phyloP scores from a whole-genome alignment of 257 asterid genomes.

The Salvia hispanica region DNA sequence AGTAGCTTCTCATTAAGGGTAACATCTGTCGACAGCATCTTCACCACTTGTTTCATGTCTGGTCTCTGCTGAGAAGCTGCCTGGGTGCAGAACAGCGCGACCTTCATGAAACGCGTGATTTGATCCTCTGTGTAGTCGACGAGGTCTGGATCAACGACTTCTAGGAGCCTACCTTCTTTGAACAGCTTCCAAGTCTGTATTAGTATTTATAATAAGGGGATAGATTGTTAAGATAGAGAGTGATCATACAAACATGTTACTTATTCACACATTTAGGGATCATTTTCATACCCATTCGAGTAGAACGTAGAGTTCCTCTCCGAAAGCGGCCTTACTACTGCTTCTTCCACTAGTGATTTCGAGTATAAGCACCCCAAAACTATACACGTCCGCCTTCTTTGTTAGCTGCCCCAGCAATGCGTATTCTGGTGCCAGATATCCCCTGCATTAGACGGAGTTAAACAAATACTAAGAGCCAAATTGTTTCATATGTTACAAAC shows the following conservation, averaged over 20 bases:
- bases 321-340: conserved; percentile 68
- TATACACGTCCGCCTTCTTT: conserved; percentile 77
- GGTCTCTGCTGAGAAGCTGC: conserved; percentile 71
- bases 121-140: conserved; percentile 50
- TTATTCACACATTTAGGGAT: background rate
- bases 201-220: background rate
- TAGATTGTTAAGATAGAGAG: background rate
- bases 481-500: too few relatives aligned
- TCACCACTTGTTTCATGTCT: conserved; percentile 76
- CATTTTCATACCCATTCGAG: conserved; percentile 68
- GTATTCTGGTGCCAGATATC: conserved; percentile 83
- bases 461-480: background rate
- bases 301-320: conserved; percentile 55
- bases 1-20: conserved; percentile 55
- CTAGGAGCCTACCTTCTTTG: conserved; percentile 57
- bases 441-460: conserved; percentile 44
- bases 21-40: conserved; percentile 66
- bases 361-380: conserved; percentile 81
- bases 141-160: conserved; percentile 68
- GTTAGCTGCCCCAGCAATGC: conserved; percentile 74
- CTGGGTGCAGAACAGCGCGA: conserved; percentile 78
- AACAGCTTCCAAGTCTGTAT: conserved; percentile 78
- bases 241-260: too few relatives aligned
- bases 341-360: conserved; percentile 76
- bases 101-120: conserved; percentile 54